Percentiles rank a stretch among this genome's conserved stretches.
phyloP scores from a whole-genome alignment of 495 filamentous ascomycete genomes.

The Neurospora intermedia region DNA sequence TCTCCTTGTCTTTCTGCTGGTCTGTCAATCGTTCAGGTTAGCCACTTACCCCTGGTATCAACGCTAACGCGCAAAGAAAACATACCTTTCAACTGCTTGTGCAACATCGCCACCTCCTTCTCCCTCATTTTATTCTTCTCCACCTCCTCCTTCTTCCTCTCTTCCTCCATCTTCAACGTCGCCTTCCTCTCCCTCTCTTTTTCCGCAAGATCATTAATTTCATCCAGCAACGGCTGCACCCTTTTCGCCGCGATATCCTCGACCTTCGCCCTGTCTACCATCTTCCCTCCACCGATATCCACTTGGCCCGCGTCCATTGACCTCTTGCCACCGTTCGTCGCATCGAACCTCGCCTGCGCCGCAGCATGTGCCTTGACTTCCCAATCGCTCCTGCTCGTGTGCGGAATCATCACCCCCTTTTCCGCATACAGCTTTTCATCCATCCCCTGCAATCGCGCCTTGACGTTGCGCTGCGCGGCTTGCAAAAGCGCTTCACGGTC shows the following conservation, averaged over 20 bases:
- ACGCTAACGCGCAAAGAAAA: slow-evolving; percentile 1
- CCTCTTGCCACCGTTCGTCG: slow-evolving; percentile 20
- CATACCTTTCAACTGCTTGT: slow-evolving; percentile 32
- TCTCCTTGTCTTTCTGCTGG: slow-evolving; percentile 42
- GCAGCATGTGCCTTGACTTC: slow-evolving; percentile 60
- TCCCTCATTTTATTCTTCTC: slow-evolving; percentile 34
- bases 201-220: slow-evolving; percentile 70
- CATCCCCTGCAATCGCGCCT: slow-evolving; percentile 62
- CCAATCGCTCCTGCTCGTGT: slow-evolving; percentile 58
- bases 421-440: slow-evolving; percentile 68
- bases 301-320: slow-evolving; percentile 48
- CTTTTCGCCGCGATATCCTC: slow-evolving; percentile 68
- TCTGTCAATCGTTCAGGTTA: slow-evolving; percentile 12
- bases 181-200: slow-evolving; percentile 49
- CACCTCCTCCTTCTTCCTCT: slow-evolving; percentile 34
- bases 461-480: slow-evolving; percentile 74
- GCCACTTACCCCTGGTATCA: neutral
- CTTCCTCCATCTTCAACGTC: slow-evolving; percentile 37
- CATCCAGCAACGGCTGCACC: slow-evolving; percentile 84
- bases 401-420: slow-evolving; percentile 63
- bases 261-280: slow-evolving; percentile 68
- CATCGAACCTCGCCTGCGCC: slow-evolving; percentile 54
- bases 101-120: slow-evolving; percentile 34
- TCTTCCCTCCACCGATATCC: slow-evolving; percentile 70
- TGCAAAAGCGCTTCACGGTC: slow-evolving; percentile 68